Conservation (phyloP, 495 filamentous ascomycete genomes). For the Aspergillus homomorphus region DNA sequence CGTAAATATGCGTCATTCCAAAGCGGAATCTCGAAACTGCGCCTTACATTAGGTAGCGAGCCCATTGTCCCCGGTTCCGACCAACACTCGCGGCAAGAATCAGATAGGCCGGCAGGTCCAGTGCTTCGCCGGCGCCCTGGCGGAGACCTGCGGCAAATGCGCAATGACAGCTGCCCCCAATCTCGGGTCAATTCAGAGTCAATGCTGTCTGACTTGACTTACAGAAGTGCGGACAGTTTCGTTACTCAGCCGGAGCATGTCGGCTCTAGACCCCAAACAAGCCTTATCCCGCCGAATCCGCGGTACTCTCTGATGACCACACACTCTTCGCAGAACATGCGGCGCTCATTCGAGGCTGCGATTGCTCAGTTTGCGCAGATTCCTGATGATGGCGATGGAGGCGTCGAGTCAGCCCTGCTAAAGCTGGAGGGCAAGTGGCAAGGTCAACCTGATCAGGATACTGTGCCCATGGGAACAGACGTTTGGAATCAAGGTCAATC, state of each 20-base stretch:
- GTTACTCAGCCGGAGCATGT: slow-evolving; percentile 21
- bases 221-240: slow-evolving; percentile 51
- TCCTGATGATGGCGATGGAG: slow-evolving; percentile 90
- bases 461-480: not conserved
- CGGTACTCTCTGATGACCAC: slow-evolving; percentile 66
- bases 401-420: slow-evolving; percentile 83
- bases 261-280: slow-evolving; percentile 31
- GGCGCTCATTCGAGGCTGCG: slow-evolving; percentile 86
- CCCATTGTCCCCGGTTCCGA: slow-evolving; percentile 50
- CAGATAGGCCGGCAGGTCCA: slow-evolving; percentile 40
- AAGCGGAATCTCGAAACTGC: slow-evolving; percentile 61
- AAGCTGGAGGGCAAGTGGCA: slow-evolving; percentile 87
- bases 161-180: slow-evolving; percentile 69
- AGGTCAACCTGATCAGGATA: slow-evolving; percentile 6
- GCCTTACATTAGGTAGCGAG: slow-evolving; percentile 59
- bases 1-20: slow-evolving; percentile 70
- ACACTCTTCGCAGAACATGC: slow-evolving; percentile 71
- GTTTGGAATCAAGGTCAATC: not conserved
- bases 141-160: slow-evolving; percentile 78
- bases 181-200: slow-evolving; percentile 62
- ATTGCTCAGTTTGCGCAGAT: slow-evolving; percentile 85
- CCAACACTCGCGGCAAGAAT: slow-evolving; percentile 31
- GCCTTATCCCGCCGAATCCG: slow-evolving; percentile 40
- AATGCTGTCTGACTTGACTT: slow-evolving; percentile 65
- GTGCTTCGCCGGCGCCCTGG: slow-evolving; percentile 83